phyloP scores from a whole-genome alignment of 352 stramenopile genomes.

The Pythium myriotylum region DNA sequence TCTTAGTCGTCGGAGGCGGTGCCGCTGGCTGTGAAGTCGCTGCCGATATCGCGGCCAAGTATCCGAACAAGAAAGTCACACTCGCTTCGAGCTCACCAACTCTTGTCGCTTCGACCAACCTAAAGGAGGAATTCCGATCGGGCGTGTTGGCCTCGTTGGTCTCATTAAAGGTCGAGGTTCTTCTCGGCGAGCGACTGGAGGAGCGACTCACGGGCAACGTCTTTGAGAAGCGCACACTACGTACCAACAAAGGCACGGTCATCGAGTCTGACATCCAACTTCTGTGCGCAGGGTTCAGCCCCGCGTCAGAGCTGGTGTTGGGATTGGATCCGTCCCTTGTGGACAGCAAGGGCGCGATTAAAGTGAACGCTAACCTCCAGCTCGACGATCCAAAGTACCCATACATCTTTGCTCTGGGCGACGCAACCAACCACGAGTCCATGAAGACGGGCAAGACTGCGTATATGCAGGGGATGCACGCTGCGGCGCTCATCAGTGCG shows the following conservation, averaged over 20 bases:
- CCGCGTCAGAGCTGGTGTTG: constrained; percentile 33
- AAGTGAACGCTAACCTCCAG: constrained; percentile 51
- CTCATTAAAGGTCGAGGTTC: constrained; percentile 50
- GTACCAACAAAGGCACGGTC: constrained; percentile 51
- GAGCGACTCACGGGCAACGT: constrained; percentile 39
- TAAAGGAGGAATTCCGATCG: constrained; percentile 52
- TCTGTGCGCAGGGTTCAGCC: constrained; percentile 42
- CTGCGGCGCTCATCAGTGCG: constrained; percentile 40
- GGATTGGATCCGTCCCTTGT: constrained; percentile 37
- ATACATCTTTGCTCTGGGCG: constrained; percentile 55
- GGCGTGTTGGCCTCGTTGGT: constrained; percentile 36
- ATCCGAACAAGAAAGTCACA: constrained; percentile 59
- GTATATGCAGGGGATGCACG: constrained; percentile 41
- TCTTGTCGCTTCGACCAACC: constrained; percentile 40
- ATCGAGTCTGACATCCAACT: constrained; percentile 66
- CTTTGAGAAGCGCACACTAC: constrained; percentile 47
- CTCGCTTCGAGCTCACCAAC: constrained; percentile 42
- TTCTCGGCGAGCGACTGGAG: constrained; percentile 52
- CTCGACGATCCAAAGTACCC: constrained; percentile 43
- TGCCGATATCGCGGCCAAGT: constrained; percentile 57
- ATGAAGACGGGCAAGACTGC: constrained; percentile 48
- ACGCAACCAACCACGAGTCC: constrained; percentile 47
- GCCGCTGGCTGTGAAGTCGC: constrained; percentile 62
- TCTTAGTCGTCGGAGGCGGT: constrained; percentile 62
- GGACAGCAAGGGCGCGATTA: constrained; percentile 37